Evolutionary conservation across 2,329 filamentous ascomycete species (phyloP).

Genomic region (Aspergillus versicolor): DNA sequence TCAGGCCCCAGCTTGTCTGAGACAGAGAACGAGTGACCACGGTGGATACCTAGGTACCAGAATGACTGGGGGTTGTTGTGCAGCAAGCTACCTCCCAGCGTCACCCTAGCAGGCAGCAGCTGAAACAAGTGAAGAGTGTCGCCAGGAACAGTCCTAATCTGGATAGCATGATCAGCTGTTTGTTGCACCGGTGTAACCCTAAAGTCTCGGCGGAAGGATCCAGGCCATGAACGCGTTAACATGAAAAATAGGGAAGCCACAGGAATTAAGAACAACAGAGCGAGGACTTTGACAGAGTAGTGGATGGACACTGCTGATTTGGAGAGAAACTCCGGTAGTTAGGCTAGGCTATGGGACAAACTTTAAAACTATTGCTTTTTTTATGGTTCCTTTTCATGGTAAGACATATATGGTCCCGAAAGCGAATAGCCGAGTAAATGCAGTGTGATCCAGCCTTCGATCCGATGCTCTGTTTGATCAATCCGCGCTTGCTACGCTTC

Average conservation of each 20-base stretch:
- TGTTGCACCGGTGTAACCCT: slow-evolving; percentile 1
- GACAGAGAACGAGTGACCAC: too few species aligned
- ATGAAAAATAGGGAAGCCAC: not conserved
- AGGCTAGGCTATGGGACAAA: not conserved
- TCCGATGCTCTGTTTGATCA: not conserved
- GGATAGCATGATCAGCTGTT: not conserved
- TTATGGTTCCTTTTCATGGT: not conserved
- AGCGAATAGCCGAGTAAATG: not conserved
- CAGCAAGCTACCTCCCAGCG: not conserved
- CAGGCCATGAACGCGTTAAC: not conserved
- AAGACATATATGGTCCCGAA: not conserved
- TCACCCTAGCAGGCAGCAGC: not conserved
- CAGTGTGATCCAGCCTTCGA: not conserved
- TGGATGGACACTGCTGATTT: not conserved
- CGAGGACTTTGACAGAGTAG: not conserved
- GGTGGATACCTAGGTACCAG: too few species aligned
- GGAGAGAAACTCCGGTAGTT: not conserved
- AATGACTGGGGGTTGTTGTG: not conserved
- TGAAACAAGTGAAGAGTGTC: not conserved
- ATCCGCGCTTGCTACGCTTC: not conserved
- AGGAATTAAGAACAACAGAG: not conserved
- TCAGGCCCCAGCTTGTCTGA: too few species aligned
- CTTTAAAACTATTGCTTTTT: not conserved
- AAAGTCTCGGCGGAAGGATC: not conserved
- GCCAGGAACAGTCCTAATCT: not conserved